Evolutionary conservation across 345 rosid genomes (phyloP).

Genomic region (Dipteronia dyeriana): DNA sequence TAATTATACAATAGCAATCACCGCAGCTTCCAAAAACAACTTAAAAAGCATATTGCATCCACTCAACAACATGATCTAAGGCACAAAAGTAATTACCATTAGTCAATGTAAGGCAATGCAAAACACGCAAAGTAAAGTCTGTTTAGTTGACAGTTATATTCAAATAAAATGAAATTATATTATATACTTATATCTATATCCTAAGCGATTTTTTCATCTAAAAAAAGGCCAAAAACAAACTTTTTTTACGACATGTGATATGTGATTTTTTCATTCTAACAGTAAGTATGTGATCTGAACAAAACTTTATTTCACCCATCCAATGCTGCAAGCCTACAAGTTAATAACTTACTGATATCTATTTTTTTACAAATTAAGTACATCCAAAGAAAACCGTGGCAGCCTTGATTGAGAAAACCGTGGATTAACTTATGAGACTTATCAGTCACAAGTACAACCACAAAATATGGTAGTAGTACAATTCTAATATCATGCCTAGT

Average conservation of each 20-base stretch:
- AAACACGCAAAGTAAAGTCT: background rate
- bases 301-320: background rate
- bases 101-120: background rate
- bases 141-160: background rate
- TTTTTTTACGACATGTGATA: too few species aligned
- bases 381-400: background rate
- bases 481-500: background rate
- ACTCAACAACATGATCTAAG: too few species aligned
- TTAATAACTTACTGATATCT: background rate
- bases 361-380: background rate
- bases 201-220: too few species aligned
- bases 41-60: too few species aligned
- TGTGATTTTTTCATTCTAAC: too few species aligned
- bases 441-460: constrained; percentile 2
- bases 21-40: too few species aligned
- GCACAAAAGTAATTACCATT: too few species aligned
- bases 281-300: too few species aligned
- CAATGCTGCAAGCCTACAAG: background rate
- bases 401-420: background rate
- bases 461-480: constrained; percentile 12
- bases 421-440: constrained; percentile 8
- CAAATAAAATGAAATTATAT: background rate
- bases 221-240: too few species aligned
- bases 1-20: too few species aligned
- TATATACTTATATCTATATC: too few species aligned